Evolutionary conservation across 768 basidiomycete species (phyloP).

Genomic region (Rhodotorula kratochvilovae): DNA sequence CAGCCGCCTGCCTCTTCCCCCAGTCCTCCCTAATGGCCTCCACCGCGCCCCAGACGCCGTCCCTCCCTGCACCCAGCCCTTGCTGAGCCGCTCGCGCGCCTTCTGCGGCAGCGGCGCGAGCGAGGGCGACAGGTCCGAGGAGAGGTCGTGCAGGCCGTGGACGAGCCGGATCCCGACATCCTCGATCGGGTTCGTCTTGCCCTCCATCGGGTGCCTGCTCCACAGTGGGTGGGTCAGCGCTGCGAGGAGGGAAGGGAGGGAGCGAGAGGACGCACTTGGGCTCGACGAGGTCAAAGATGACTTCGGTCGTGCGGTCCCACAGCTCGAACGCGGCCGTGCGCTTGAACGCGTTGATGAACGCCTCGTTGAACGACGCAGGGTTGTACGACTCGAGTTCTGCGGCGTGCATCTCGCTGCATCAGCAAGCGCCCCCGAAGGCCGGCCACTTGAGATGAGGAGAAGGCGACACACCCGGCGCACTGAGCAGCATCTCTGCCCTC

Average conservation of each 20-base stretch:
- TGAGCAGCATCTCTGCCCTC: slow-evolving; percentile 25
- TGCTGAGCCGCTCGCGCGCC: slow-evolving; percentile 12
- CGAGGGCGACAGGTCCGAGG: slow-evolving; percentile 53
- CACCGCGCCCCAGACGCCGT: slow-evolving; percentile 8
- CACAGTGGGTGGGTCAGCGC: not conserved
- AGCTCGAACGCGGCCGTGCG: slow-evolving; percentile 78
- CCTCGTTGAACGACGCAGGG: slow-evolving; percentile 60
- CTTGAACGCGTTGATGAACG: slow-evolving; percentile 85
- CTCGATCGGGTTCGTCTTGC: slow-evolving; percentile 78
- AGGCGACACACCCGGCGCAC: slow-evolving; percentile 16
- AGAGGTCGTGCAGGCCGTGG: slow-evolving; percentile 88
- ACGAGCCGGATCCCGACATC: slow-evolving; percentile 87
- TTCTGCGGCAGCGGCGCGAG: slow-evolving; percentile 56
- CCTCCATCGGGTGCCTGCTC: slow-evolving; percentile 85
- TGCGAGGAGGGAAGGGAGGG: not conserved
- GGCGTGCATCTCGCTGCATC: not conserved
- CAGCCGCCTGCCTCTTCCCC: not conserved
- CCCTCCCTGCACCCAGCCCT: not conserved
- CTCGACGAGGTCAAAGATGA: slow-evolving; percentile 92
- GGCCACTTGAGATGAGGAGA: no score
- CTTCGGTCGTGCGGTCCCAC: slow-evolving; percentile 83
- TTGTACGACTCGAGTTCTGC: slow-evolving; percentile 38
- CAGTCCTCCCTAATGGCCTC: slow-evolving; percentile 1
- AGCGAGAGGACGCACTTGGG: slow-evolving; percentile 59
- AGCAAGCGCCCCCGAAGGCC: no score